Percentiles rank a stretch among this genome's conserved stretches.
phyloP scores from a whole-genome alignment of 2,329 filamentous ascomycete genomes.

The Penicillium sp. region DNA sequence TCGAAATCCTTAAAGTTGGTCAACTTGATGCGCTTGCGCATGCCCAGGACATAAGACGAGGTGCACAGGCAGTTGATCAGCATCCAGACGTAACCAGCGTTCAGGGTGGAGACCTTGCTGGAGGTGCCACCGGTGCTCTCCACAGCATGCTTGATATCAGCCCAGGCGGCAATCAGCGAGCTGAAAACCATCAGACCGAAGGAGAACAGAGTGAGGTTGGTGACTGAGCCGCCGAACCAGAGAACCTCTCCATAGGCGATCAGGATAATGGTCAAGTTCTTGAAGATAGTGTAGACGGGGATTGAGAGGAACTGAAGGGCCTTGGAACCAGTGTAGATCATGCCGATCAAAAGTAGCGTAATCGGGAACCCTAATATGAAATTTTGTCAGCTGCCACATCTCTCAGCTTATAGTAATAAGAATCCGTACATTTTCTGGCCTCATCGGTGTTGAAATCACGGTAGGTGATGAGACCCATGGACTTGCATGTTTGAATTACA shows the following conservation, averaged over 20 bases:
- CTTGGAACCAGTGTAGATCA: conserved; percentile 98
- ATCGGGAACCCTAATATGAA: conserved; percentile 79
- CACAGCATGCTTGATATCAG: conserved; percentile 86
- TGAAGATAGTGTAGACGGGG: conserved; percentile 99
- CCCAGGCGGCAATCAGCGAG: conserved; percentile 93
- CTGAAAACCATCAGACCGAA: conserved; percentile 97
- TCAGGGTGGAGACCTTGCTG: conserved; percentile 79
- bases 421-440: conserved; percentile 78
- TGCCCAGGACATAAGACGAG: conserved; percentile 81
- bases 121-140: conserved; percentile 65
- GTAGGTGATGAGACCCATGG: conserved; percentile 76
- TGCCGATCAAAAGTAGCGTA: conserved; percentile 90
- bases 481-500: conserved; percentile 80
- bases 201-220: conserved; percentile 80
- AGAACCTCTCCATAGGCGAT: conserved; percentile 98
- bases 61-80: conserved; percentile 93
- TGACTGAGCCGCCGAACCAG: conserved; percentile 95
- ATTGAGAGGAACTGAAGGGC: conserved; percentile 95
- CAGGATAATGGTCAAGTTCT: conserved; percentile 98
- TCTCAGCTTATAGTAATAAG: background rate
- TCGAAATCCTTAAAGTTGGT: conserved; percentile 99
- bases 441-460: conserved; percentile 82
- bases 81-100: conserved; percentile 98
- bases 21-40: conserved; percentile 98
- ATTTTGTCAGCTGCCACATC: background rate